phyloP scores from a whole-genome alignment of 2,329 filamentous ascomycete species.

The Colletotrichum sublineola region DNA sequence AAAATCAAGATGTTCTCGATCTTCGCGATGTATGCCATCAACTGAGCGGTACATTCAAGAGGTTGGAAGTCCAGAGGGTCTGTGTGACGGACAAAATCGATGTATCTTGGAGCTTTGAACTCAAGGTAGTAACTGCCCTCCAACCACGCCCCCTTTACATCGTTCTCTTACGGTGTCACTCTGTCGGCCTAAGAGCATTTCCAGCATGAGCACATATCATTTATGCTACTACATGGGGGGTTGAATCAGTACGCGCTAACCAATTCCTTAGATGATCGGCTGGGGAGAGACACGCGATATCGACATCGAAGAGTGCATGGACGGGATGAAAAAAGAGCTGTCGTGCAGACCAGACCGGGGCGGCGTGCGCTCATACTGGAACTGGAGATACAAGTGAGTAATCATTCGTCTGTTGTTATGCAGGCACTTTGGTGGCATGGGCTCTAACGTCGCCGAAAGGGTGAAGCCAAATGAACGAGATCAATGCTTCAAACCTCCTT shows the following conservation, averaged over 20 bases:
- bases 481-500: not conserved
- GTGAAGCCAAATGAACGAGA: not conserved
- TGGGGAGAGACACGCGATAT: not conserved
- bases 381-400: conserved; percentile 14
- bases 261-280: not conserved
- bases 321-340: not conserved
- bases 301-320: not conserved
- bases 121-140: not conserved
- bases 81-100: not conserved
- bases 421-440: no score
- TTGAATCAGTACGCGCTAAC: not conserved
- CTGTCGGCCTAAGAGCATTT: no score
- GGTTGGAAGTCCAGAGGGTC: not conserved
- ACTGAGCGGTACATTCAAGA: not conserved
- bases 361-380: not conserved
- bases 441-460: not conserved
- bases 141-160: no score
- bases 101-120: not conserved
- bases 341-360: not conserved
- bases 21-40: not conserved
- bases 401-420: not conserved
- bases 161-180: no score
- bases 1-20: not conserved
- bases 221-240: not conserved
- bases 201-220: not conserved